Percentiles rank a stretch among this genome's conserved stretches.
Evolutionary conservation across 192 early-diverging fungal genomes (phyloP).

Genomic region (Thoreauomyces humboldtii): DNA sequence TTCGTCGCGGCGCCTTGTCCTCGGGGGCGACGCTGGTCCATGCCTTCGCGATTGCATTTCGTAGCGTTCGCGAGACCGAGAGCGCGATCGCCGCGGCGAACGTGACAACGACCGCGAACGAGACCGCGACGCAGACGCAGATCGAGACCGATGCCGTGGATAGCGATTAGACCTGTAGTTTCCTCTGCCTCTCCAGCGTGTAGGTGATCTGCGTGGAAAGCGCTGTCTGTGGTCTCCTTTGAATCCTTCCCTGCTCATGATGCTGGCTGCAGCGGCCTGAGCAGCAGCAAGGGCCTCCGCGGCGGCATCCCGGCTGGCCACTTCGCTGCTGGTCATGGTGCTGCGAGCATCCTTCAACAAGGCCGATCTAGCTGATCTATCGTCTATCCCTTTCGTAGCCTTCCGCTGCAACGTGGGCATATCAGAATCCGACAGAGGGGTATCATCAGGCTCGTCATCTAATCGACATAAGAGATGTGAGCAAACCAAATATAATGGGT

Average conservation of each 20-base stretch:
- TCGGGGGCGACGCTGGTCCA: neutral
- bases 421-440: constrained; percentile 5
- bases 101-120: constrained; percentile 6
- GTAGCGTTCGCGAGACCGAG: neutral
- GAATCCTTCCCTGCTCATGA: constrained; percentile 13
- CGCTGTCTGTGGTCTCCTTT: too few species aligned
- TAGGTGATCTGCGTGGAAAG: neutral
- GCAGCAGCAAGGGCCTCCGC: constrained; percentile 19
- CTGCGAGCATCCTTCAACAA: neutral
- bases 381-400: neutral
- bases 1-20: neutral
- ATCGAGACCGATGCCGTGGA: neutral
- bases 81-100: constrained; percentile 2
- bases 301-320: neutral
- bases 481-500: too few species aligned
- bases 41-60: neutral
- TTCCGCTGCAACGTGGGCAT: neutral
- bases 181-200: constrained; percentile 1
- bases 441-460: neutral
- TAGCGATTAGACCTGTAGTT: neutral
- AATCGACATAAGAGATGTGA: neutral
- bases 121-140: constrained; percentile 8
- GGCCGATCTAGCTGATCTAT: neutral
- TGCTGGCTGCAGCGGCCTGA: constrained; percentile 10
- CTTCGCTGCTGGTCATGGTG: constrained; percentile 13